phyloP scores from a whole-genome alignment of 2,329 filamentous ascomycete species.

The Magnaporthiopsis poae region DNA sequence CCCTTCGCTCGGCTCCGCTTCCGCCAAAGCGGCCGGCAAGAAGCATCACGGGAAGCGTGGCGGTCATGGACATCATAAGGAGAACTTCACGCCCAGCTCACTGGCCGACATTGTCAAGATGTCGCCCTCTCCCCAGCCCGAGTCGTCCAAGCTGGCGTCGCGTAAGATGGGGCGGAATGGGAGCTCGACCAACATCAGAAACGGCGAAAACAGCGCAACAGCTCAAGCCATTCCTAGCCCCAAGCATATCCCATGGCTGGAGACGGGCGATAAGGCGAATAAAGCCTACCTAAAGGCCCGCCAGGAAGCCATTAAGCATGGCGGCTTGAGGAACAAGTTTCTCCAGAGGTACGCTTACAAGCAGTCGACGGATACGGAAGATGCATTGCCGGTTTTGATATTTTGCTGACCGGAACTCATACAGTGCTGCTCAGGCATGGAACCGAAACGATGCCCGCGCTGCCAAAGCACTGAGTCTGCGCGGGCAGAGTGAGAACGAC shows the following conservation, averaged over 20 bases:
- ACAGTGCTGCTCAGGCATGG: conserved; percentile 90
- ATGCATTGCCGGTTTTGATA: background rate
- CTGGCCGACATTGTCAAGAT: conserved; percentile 92
- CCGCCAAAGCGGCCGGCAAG: conserved; percentile 61
- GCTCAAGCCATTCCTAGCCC: conserved; percentile 78
- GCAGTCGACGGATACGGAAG: background rate
- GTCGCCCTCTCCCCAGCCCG: conserved; percentile 71
- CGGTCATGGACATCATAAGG: conserved; percentile 66
- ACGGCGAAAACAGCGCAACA: conserved; percentile 67
- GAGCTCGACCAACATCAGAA: conserved; percentile 53
- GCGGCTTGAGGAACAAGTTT: conserved; percentile 92
- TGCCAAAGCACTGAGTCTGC: conserved; percentile 85
- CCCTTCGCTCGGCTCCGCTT: conserved; percentile 71
- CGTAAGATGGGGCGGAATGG: conserved; percentile 55
- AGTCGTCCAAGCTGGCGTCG: conserved; percentile 44
- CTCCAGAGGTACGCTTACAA: conserved; percentile 62
- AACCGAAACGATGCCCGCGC: conserved; percentile 94
- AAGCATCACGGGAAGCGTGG: conserved; percentile 90
- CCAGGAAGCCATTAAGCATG: conserved; percentile 93
- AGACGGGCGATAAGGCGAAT: conserved; percentile 83
- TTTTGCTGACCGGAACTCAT: conserved; percentile 4
- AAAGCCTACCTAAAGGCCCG: conserved; percentile 90
- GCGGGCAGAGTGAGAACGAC: conserved; percentile 93
- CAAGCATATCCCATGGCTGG: conserved; percentile 90
- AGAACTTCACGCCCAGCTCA: conserved; percentile 61